phyloP scores from a whole-genome alignment of 805 yeast genomes.

The Maudiozyma turicensis region DNA sequence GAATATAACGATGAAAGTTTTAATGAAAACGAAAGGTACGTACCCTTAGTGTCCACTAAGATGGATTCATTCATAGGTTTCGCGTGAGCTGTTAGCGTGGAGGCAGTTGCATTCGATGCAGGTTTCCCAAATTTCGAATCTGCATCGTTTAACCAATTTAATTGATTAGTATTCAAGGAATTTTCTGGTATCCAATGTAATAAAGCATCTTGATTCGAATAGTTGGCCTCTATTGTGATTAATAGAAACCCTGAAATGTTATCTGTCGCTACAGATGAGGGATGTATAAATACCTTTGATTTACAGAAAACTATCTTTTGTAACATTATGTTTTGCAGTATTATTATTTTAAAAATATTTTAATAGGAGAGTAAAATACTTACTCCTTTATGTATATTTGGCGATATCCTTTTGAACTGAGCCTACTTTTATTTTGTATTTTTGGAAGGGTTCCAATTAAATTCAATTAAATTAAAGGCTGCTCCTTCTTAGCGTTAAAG shows the following conservation, averaged over 20 bases:
- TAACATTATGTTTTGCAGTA: slow-evolving; percentile 1
- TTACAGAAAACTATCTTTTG: slow-evolving; percentile 35
- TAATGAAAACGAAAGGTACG: slow-evolving; percentile 16
- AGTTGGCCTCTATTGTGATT: slow-evolving; percentile 42
- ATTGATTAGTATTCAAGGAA: slow-evolving; percentile 8
- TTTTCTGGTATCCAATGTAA: slow-evolving; percentile 22
- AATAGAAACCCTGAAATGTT: slow-evolving; percentile 73
- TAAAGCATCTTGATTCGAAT: slow-evolving; percentile 34
- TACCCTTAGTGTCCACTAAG: slow-evolving; percentile 1
- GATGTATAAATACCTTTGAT: slow-evolving; percentile 76
- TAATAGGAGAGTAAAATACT: too few relatives aligned
- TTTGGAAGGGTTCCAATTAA: neutral
- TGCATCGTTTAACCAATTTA: slow-evolving; percentile 11
- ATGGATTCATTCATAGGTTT: slow-evolving; percentile 2
- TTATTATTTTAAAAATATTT: too few relatives aligned
- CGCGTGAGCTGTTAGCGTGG: neutral
- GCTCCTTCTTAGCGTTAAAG: too few relatives aligned
- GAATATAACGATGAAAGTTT: slow-evolving; percentile 55
- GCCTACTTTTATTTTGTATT: neutral
- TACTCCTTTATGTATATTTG: too few relatives aligned
- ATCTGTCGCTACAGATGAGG: slow-evolving; percentile 60
- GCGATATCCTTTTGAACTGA: too few relatives aligned
- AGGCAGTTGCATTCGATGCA: neutral
- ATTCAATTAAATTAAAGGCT: neutral
- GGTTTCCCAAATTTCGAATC: slow-evolving; percentile 6